Percentiles rank a stretch among this genome's conserved stretches.
Evolutionary conservation across 371 early-diverging fungal species (phyloP).

Genomic region (Mycotypha africana): DNA sequence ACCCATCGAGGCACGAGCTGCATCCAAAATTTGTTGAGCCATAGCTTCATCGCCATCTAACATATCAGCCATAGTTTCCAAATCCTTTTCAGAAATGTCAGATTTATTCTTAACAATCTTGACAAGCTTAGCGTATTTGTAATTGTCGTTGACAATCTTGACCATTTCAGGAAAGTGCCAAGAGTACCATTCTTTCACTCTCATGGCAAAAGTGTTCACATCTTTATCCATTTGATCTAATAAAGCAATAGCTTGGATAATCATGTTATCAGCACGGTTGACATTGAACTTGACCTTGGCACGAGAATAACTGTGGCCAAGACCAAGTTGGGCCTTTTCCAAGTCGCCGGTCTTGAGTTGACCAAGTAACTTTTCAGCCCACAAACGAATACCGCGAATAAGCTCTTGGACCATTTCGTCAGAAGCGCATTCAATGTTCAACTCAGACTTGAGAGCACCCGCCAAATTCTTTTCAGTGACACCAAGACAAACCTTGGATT

Average conservation of each 20-base stretch:
- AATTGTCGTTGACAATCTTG: conserved; percentile 92
- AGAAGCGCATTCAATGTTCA: conserved; percentile 74
- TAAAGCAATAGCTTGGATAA: conserved; percentile 87
- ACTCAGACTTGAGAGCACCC: conserved; percentile 76
- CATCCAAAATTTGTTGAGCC: conserved; percentile 84
- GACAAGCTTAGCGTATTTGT: conserved; percentile 83
- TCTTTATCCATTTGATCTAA: conserved; percentile 95
- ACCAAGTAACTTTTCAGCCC: conserved; percentile 83
- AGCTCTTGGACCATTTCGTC: conserved; percentile 84
- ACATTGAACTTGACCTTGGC: conserved; percentile 99
- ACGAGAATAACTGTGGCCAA: conserved; percentile 97
- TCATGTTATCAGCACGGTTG: conserved; percentile 91
- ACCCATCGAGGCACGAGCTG: conserved; percentile 96
- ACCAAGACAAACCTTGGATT: conserved; percentile 74
- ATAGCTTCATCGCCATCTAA: conserved; percentile 59
- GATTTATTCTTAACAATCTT: conserved; percentile 89
- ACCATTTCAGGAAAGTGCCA: conserved; percentile 99
- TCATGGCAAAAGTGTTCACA: conserved; percentile 91
- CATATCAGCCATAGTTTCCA: conserved; percentile 73
- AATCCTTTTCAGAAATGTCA: conserved; percentile 68
- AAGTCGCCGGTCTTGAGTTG: conserved; percentile 91
- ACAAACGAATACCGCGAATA: conserved; percentile 89
- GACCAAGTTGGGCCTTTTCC: conserved; percentile 91
- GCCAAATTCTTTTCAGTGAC: conserved; percentile 93
- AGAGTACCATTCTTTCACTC: conserved; percentile 94